These are phyloP conservation scores for Heterobasidion parviporum DNA, from an alignment of 1,284 basidiomycete species.

Conservation along the genomic window DNA sequence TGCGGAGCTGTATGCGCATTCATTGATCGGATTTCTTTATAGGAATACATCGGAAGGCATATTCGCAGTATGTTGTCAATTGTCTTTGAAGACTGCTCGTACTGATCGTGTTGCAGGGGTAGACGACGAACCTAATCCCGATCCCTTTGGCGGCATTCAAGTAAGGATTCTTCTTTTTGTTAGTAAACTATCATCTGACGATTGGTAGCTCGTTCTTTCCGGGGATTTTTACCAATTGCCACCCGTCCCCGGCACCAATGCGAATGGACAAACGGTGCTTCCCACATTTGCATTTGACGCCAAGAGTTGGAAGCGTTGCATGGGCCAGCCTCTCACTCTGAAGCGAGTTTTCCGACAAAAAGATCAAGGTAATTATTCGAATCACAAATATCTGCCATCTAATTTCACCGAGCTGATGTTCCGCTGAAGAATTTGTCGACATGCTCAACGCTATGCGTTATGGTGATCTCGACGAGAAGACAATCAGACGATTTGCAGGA, in stretches of 20 bases:
- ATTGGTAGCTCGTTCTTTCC: constrained; percentile 54
- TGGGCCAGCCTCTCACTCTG: constrained; percentile 28
- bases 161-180: constrained; percentile 20
- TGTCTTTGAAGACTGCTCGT: no score
- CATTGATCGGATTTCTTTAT: no score
- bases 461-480: constrained; percentile 36
- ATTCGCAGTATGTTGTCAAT: constrained; percentile 28
- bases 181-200: constrained; percentile 7
- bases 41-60: constrained; percentile 40
- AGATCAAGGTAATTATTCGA: constrained; percentile 39
- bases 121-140: constrained; percentile 12
- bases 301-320: constrained; percentile 44
- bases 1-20: no score
- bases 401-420: neutral
- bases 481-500: constrained; percentile 47
- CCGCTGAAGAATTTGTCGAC: constrained; percentile 44
- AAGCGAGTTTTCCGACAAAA: constrained; percentile 38
- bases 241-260: constrained; percentile 48
- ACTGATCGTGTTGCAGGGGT: no score
- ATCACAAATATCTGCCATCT: neutral
- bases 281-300: constrained; percentile 62
- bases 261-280: constrained; percentile 18
- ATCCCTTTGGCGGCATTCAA: constrained; percentile 73
- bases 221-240: constrained; percentile 81
- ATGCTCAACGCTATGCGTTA: constrained; percentile 72